Conservation (phyloP, 441 rosid species). For the Jatropha podagrica region DNA sequence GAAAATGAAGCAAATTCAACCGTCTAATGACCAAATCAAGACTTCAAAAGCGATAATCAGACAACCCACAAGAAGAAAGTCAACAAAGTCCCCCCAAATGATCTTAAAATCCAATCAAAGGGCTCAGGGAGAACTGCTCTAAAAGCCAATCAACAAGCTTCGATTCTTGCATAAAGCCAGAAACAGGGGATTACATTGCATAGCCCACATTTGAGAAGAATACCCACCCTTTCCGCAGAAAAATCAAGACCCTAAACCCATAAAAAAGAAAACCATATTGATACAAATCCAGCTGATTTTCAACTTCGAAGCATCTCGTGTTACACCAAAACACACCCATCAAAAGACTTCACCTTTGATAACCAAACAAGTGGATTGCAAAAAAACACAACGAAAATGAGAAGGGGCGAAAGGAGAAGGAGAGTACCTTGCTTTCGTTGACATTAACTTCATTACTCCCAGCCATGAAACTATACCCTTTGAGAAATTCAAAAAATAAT, state of each 20-base stretch:
- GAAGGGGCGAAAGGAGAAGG: neutral
- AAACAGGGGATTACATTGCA: neutral
- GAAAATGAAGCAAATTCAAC: constrained; percentile 7
- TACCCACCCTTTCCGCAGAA: constrained; percentile 2
- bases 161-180: constrained; percentile 6
- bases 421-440: constrained; percentile 78
- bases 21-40: constrained; percentile 4
- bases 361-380: neutral
- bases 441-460: constrained; percentile 81
- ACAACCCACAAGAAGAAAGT: neutral
- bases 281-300: constrained; percentile 16
- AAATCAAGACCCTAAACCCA: constrained; percentile 3
- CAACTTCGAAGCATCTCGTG: constrained; percentile 7
- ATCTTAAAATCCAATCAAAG: constrained; percentile 21
- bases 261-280: neutral
- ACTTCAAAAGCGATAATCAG: constrained; percentile 10
- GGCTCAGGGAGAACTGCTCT: neutral
- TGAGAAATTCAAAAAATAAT: neutral
- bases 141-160: neutral
- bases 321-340: constrained; percentile 19
- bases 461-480: constrained; percentile 50
- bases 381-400: neutral
- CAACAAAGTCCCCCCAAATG: neutral
- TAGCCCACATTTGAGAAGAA: neutral
- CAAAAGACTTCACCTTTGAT: neutral